Evolutionary conservation across 306 rosid genomes (phyloP).

Genomic region (Acmispon strigosus): DNA sequence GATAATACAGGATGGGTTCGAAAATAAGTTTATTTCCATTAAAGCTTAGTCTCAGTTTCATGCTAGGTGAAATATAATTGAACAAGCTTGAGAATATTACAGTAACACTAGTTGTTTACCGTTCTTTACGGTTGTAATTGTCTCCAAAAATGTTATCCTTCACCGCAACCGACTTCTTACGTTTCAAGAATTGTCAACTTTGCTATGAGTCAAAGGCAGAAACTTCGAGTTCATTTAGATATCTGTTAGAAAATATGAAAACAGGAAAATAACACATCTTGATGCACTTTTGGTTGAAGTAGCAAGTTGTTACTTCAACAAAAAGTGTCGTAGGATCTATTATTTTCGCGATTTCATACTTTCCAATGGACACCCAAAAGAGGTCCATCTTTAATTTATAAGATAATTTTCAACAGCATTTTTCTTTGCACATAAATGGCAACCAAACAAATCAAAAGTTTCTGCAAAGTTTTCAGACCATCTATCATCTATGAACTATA

Average conservation of each 20-base stretch:
- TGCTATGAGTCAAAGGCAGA: not conserved
- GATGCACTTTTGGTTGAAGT: too few species aligned
- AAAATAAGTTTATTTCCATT: too few species aligned
- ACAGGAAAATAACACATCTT: too few species aligned
- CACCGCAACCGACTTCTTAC: not conserved
- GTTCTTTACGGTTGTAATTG: not conserved
- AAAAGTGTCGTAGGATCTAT: too few species aligned
- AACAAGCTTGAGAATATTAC: not conserved
- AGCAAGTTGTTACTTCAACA: too few species aligned
- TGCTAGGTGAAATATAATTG: not conserved
- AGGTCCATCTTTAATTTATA: not conserved
- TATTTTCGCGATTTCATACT: too few species aligned
- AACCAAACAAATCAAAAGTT: constrained; percentile 20
- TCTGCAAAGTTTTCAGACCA: constrained; percentile 3
- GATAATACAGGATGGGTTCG: too few species aligned
- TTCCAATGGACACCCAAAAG: too few species aligned
- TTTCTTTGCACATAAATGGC: constrained; percentile 10
- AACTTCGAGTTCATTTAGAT: not conserved
- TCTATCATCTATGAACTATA: constrained; percentile 23
- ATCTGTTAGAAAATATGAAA: too few species aligned
- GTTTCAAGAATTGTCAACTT: not conserved
- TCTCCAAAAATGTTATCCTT: not conserved
- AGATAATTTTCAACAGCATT: not conserved
- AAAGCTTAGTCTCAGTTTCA: too few species aligned
- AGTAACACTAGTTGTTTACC: not conserved